A percentile compares a stretch with the other conserved stretches of the same genome.
These are phyloP conservation scores for Lentinula aciculospora DNA, from an alignment of 768 basidiomycete species.

Conservation along the genomic window DNA sequence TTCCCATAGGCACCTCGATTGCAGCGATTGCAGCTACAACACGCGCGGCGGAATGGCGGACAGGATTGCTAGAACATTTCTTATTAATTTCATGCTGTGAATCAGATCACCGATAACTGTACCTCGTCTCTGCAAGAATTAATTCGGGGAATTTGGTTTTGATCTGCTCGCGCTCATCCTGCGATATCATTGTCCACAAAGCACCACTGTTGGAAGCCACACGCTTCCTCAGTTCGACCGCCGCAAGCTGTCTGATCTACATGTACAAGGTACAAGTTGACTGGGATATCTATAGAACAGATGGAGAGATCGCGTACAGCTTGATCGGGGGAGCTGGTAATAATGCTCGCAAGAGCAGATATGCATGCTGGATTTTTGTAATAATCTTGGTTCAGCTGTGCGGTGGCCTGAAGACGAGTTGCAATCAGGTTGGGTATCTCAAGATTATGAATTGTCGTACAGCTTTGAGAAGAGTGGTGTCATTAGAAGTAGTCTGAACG, in stretches of 20 bases:
- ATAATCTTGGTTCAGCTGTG: slow-evolving; percentile 85
- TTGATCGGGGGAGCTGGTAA: slow-evolving; percentile 78
- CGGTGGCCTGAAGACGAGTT: slow-evolving; percentile 63
- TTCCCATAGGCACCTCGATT: slow-evolving; percentile 72
- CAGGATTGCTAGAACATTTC: slow-evolving; percentile 58
- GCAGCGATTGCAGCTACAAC: slow-evolving; percentile 90
- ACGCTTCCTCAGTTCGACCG: slow-evolving; percentile 95
- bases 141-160: slow-evolving; percentile 78
- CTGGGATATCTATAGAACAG: slow-evolving; percentile 2
- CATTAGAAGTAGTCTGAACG: slow-evolving; percentile 78
- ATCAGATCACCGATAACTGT: slow-evolving; percentile 19
- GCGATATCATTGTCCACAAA: slow-evolving; percentile 72
- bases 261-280: slow-evolving; percentile 8
- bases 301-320: slow-evolving; percentile 50
- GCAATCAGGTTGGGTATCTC: slow-evolving; percentile 6
- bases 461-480: slow-evolving; percentile 84
- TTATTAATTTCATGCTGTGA: slow-evolving; percentile 11
- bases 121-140: slow-evolving; percentile 77
- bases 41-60: slow-evolving; percentile 89
- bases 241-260: slow-evolving; percentile 94
- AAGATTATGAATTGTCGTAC: slow-evolving; percentile 42
- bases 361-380: slow-evolving; percentile 92
- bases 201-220: slow-evolving; percentile 73
- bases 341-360: slow-evolving; percentile 81
- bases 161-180: slow-evolving; percentile 71